Evolutionary conservation across 768 basidiomycete species (phyloP), one percentile per base, ranked within the genome.

Genomic region (Peribolospora kevripleyi): DNA sequence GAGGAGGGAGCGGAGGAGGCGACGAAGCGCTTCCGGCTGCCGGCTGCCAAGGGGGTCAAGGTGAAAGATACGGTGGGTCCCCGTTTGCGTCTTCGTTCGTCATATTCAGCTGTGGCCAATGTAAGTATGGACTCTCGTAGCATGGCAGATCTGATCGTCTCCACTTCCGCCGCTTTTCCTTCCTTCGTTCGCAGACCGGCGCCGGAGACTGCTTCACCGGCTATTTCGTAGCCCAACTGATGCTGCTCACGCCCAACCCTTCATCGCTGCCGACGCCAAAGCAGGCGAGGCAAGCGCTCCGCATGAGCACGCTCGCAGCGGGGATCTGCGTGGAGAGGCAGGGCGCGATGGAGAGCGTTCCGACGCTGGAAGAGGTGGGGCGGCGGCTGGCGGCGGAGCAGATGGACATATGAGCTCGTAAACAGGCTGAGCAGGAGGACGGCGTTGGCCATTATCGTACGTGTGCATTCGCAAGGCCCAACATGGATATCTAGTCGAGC

Each of bases 191-290:
- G 25, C 25, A 25, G 47, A 66, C 65, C 0, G 65, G 65, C 0
- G 65, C 65, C 1, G 65, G 65, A 0, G 65, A 66, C 43, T 61
- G 59, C 48, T 65, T 65, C 55, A 58, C 63, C 11, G 65, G 62
- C 5, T 55, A 54, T 42, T 50, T 59, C 37, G 58, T 55, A 8
- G 58, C 52, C 25, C n/a, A 48, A 8, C 41, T 13, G 8, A 45
- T 45, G 7, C 25, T 25, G 25, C 25, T 25, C 25, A 25, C 25
- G 25, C 25, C 25, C 25, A 25, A 25, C 25, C 25, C 25, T 25
- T 25, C 25, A 1, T 25, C 25, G 25, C 25, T 25, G 1, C 25
- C 25, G 25, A 25, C 25, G 25, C 25, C 25, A 25, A 25, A 25
- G 25, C 25, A 25, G 25, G 25, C 25, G 36, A 52, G 61, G 11